Percentiles rank a stretch among this genome's conserved stretches.
Evolutionary conservation across 495 filamentous ascomycete genomes (phyloP).

Genomic region (Astrocystis sublimbata): DNA sequence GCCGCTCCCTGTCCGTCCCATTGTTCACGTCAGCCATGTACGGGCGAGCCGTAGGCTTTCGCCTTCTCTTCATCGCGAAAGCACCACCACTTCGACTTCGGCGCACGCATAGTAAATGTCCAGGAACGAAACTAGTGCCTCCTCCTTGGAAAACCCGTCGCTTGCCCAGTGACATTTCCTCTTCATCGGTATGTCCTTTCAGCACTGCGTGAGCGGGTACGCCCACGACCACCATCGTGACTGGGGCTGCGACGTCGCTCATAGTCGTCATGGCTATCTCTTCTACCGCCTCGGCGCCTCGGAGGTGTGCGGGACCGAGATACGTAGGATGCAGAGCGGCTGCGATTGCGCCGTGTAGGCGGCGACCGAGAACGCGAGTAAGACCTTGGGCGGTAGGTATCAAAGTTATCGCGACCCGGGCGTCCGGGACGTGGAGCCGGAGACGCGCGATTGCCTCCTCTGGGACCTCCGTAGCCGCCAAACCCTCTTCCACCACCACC

Average conservation of each 20-base stretch:
- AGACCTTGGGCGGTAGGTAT: conserved; percentile 55
- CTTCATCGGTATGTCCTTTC: conserved; percentile 28
- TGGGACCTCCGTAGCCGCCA: conserved; percentile 36
- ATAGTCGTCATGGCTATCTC: conserved; percentile 42
- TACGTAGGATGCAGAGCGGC: conserved; percentile 34
- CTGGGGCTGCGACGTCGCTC: conserved; percentile 51
- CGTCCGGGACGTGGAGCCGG: conserved; percentile 43
- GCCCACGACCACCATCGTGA: conserved; percentile 28
- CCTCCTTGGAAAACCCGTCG: neutral
- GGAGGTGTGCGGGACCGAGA: conserved; percentile 32
- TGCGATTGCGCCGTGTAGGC: conserved; percentile 46
- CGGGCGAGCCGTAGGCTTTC: neutral
- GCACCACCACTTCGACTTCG: neutral
- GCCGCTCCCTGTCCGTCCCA: neutral
- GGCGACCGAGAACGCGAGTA: conserved; percentile 58
- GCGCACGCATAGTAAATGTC: neutral
- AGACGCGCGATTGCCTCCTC: conserved; percentile 40
- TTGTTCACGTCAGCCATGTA: neutral
- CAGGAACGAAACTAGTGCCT: neutral
- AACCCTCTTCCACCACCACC: conserved; percentile 27
- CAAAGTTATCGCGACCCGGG: conserved; percentile 46
- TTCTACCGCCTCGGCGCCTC: conserved; percentile 36
- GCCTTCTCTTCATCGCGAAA: neutral
- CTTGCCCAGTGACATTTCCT: neutral
- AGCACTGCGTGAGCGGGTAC: conserved; percentile 29